These are phyloP conservation scores for Carpinus viminea DNA, from an alignment of 306 rosid genomes.

Conservation along the genomic window DNA sequence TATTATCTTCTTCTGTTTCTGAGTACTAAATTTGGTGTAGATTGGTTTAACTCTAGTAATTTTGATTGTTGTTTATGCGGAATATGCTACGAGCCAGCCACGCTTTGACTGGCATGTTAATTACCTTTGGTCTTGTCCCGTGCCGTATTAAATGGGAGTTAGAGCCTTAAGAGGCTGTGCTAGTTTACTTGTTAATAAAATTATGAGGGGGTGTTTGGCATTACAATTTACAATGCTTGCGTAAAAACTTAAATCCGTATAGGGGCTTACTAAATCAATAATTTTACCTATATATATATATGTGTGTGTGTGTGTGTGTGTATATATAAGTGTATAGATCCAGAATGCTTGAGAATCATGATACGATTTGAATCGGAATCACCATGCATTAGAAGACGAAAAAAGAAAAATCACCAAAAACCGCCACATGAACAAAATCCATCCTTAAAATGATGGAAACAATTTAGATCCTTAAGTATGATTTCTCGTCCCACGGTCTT, in stretches of 20 bases:
- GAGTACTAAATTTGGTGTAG: background rate
- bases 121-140: background rate
- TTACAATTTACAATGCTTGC: background rate
- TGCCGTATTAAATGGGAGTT: too few relatives aligned
- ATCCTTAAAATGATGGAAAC: conserved; percentile 63
- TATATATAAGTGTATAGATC: too few relatives aligned
- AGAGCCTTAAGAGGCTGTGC: background rate
- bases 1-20: background rate
- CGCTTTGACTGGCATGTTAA: background rate
- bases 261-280: too few relatives aligned
- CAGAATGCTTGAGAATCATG: background rate
- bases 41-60: background rate
- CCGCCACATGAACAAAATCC: conserved; percentile 65
- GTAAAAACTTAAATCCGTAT: too few relatives aligned
- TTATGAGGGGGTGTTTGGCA: background rate
- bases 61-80: background rate
- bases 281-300: too few relatives aligned
- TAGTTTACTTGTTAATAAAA: background rate
- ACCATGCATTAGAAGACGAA: background rate
- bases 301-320: too few relatives aligned
- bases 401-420: conserved; percentile 36
- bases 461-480: conserved; percentile 60
- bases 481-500: conserved; percentile 49
- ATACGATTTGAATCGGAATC: background rate
- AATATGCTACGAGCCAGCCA: background rate